These are phyloP conservation scores for Sesbania bispinosa DNA, from an alignment of 306 rosid species.

Conservation along the genomic window DNA sequence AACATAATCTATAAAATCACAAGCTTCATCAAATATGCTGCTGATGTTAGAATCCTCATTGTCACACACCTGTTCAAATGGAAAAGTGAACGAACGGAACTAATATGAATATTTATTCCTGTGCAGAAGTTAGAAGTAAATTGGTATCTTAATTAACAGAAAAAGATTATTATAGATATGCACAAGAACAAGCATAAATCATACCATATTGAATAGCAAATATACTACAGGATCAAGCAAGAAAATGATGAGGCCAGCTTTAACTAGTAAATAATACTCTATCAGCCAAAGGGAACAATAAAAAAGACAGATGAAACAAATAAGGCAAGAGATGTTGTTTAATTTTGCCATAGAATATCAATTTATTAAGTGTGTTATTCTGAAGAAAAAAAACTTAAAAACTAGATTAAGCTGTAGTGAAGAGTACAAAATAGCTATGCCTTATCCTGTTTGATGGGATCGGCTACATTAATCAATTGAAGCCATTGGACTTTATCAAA, in stretches of 20 bases:
- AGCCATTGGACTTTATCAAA: not conserved
- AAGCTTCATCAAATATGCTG: constrained; percentile 79
- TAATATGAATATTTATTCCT: not conserved
- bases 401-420: not conserved
- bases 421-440: not conserved
- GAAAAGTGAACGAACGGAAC: not conserved
- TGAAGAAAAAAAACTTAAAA: not conserved
- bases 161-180: not conserved
- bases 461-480: not conserved
- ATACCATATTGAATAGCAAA: not conserved
- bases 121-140: not conserved
- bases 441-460: not conserved
- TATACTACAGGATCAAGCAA: not conserved
- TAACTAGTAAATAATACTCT: not conserved
- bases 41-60: constrained; percentile 63
- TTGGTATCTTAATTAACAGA: not conserved
- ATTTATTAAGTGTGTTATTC: not conserved
- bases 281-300: not conserved
- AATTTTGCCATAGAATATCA: not conserved
- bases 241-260: not conserved
- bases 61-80: constrained; percentile 62
- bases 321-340: not conserved
- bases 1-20: constrained; percentile 64
- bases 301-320: not conserved
- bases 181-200: not conserved